phyloP scores from a whole-genome alignment of 2,329 filamentous ascomycete genomes.

The Thermomyces lanuginosus region DNA sequence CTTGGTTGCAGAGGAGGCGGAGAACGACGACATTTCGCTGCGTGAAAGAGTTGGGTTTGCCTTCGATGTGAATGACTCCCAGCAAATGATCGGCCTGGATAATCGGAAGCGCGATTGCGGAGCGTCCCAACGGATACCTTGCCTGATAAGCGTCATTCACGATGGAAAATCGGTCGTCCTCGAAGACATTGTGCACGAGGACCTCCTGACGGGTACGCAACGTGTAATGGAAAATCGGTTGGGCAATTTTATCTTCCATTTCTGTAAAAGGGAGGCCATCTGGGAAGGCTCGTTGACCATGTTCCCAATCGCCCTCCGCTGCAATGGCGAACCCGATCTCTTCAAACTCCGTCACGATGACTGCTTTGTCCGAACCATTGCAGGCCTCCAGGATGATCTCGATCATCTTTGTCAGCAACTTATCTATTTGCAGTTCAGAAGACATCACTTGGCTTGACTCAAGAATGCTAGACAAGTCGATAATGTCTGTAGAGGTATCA shows the following conservation, averaged over 20 bases:
- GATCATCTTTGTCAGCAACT: conserved; percentile 46
- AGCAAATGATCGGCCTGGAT: conserved; percentile 43
- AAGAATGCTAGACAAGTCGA: conserved; percentile 47
- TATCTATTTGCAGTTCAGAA: conserved; percentile 47
- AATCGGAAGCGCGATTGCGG: conserved; percentile 47
- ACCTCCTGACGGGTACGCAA: conserved; percentile 48
- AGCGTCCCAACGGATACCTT: conserved; percentile 40
- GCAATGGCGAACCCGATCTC: conserved; percentile 44
- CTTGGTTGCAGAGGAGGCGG: conserved; percentile 46
- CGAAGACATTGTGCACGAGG: conserved; percentile 45
- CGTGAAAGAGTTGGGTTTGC: conserved; percentile 47
- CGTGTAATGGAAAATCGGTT: conserved; percentile 46
- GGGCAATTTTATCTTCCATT: conserved; percentile 41
- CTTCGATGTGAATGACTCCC: conserved; percentile 46
- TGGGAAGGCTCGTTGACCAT: conserved; percentile 36
- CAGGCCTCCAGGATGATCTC: conserved; percentile 49
- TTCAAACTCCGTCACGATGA: conserved; percentile 44
- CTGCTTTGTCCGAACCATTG: conserved; percentile 42
- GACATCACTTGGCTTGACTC: conserved; percentile 50
- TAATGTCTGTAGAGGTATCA: conserved; percentile 41
- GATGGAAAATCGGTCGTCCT: conserved; percentile 49
- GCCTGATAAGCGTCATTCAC: conserved; percentile 40
- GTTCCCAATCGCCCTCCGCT: conserved; percentile 42
- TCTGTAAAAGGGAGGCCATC: conserved; percentile 41
- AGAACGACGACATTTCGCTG: conserved; percentile 39